These are phyloP conservation scores for Pistacia vera DNA, from an alignment of 345 rosid genomes.

Conservation along the genomic window DNA sequence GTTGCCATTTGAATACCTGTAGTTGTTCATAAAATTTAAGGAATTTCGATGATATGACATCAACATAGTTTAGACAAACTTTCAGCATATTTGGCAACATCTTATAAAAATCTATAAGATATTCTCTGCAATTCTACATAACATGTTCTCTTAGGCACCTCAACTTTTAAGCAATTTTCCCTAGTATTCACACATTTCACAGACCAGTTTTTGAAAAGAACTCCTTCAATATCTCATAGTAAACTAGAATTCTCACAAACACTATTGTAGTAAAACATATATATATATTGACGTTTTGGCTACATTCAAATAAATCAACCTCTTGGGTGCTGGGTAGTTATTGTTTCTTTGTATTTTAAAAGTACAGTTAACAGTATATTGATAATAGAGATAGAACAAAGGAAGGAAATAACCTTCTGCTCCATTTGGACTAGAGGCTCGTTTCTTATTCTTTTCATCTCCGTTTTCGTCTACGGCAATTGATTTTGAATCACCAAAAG, in stretches of 20 bases:
- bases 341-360: background rate
- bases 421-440: slow-evolving; percentile 16
- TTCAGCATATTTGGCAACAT: background rate
- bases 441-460: slow-evolving; percentile 26
- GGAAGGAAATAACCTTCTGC: slow-evolving; percentile 46
- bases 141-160: too few species aligned
- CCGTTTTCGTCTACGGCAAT: slow-evolving; percentile 47
- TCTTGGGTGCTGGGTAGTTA: background rate
- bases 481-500: slow-evolving; percentile 59
- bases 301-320: background rate
- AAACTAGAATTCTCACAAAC: too few species aligned
- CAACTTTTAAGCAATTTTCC: background rate
- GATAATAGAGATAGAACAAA: background rate
- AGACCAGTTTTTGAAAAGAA: too few species aligned
- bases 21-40: slow-evolving; percentile 24
- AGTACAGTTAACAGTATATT: background rate
- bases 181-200: too few species aligned
- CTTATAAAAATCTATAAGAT: background rate
- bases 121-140: background rate
- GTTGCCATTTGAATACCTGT: slow-evolving; percentile 38
- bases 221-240: too few species aligned
- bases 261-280: too few species aligned
- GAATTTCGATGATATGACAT: slow-evolving; percentile 1
- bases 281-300: background rate
- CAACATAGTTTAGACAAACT: background rate